Evolutionary conservation across 805 yeast genomes (phyloP).

Genomic region (Wickerhamomyces queroliae): DNA sequence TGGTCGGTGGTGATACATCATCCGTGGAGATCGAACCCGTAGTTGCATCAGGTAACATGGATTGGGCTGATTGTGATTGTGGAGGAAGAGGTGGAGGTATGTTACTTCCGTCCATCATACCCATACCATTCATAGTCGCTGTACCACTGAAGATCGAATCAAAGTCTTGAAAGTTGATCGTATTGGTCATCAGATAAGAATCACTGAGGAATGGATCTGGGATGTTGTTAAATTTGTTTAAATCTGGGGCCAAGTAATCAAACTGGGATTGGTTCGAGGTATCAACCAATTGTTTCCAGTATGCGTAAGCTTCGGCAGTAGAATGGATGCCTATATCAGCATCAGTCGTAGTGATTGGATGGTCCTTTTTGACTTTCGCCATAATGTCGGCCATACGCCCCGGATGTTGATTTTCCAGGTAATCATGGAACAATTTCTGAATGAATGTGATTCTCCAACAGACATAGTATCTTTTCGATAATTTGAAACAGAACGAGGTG

Average conservation of each 20-base stretch:
- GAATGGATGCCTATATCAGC: constrained; percentile 2
- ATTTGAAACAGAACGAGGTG: constrained; percentile 8
- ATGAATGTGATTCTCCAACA: constrained; percentile 24
- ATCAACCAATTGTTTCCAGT: constrained; percentile 22
- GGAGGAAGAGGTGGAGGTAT: no score
- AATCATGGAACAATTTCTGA: constrained; percentile 16
- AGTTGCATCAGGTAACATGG: background rate
- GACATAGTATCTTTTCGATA: constrained; percentile 18
- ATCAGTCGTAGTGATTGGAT: background rate
- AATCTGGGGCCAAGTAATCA: constrained; percentile 23
- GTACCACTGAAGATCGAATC: background rate
- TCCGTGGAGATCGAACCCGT: constrained; percentile 7
- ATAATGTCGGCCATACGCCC: constrained; percentile 13
- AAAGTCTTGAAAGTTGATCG: background rate
- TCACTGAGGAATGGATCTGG: constrained; percentile 20
- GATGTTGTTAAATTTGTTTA: constrained; percentile 12
- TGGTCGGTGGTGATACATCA: constrained; percentile 16
- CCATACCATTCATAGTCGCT: background rate
- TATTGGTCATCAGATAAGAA: background rate
- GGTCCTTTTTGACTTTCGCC: background rate
- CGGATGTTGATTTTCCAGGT: constrained; percentile 12
- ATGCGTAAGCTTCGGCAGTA: constrained; percentile 1
- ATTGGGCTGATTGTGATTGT: no score
- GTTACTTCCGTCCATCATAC: no score
- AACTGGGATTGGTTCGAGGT: constrained; percentile 18